Evolutionary conservation across 2,329 filamentous ascomycete genomes (phyloP).

Genomic region (Colletotrichum siamense): DNA sequence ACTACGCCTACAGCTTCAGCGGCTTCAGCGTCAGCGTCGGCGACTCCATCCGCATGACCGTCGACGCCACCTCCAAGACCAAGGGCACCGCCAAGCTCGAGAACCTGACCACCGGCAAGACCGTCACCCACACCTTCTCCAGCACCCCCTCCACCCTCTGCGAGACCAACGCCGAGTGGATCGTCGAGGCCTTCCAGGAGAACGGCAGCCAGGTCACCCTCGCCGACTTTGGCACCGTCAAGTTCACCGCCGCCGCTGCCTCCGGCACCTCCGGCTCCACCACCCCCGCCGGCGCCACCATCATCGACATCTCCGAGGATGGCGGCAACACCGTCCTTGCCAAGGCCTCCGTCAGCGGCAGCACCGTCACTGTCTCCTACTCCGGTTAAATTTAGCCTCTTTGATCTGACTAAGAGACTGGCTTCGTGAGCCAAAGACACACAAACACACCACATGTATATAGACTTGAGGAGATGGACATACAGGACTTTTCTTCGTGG

Average conservation of each 20-base stretch:
- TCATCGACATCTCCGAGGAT: slow-evolving; percentile 24
- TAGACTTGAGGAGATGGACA: neutral
- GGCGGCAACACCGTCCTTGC: slow-evolving; percentile 12
- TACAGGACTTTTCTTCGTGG: neutral
- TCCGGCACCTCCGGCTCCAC: slow-evolving; percentile 24
- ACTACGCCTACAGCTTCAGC: slow-evolving; percentile 44
- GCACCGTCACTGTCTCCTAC: slow-evolving; percentile 10
- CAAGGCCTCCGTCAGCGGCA: slow-evolving; percentile 8
- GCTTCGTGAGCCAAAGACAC: neutral
- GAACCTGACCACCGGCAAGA: slow-evolving; percentile 57
- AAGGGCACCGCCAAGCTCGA: slow-evolving; percentile 35
- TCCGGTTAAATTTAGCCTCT: neutral
- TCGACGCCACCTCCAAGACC: slow-evolving; percentile 29
- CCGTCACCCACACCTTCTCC: slow-evolving; percentile 55
- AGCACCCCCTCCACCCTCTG: slow-evolving; percentile 49
- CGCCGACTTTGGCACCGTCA: slow-evolving; percentile 34
- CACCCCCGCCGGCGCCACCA: slow-evolving; percentile 19
- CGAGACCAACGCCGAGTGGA: slow-evolving; percentile 67
- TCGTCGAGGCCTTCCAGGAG: slow-evolving; percentile 54
- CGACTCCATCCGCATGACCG: slow-evolving; percentile 31
- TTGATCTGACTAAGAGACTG: neutral
- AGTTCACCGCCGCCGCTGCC: slow-evolving; percentile 29
- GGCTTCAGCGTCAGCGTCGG: slow-evolving; percentile 34
- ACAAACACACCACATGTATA: neutral
- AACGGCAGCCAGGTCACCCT: slow-evolving; percentile 30